A percentile compares a stretch with the other conserved stretches of the same genome.
phyloP scores from a whole-genome alignment of 352 stramenopile species.

The Phytophthora foliorum region DNA sequence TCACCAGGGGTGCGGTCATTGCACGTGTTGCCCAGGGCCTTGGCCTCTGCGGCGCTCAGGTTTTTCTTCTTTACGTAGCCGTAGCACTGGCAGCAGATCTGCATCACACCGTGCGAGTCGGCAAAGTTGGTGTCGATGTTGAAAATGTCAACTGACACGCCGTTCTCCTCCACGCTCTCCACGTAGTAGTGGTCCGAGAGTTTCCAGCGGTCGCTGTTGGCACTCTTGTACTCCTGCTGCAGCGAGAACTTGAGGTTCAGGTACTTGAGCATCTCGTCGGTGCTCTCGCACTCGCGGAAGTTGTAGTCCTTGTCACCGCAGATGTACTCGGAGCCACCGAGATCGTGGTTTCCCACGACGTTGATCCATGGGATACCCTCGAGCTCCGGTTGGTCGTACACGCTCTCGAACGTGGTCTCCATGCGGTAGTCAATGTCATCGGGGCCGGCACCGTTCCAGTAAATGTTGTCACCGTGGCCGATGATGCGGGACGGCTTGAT shows the following conservation, averaged over 20 bases:
- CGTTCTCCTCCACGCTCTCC: slow-evolving; percentile 78
- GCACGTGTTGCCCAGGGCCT: slow-evolving; percentile 72
- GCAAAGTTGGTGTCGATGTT: slow-evolving; percentile 91
- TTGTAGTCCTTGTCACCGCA: slow-evolving; percentile 91
- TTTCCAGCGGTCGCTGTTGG: slow-evolving; percentile 82
- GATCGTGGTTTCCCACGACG: slow-evolving; percentile 90
- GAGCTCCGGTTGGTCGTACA: slow-evolving; percentile 85
- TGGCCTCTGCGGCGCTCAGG: slow-evolving; percentile 54
- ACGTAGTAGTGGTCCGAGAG: slow-evolving; percentile 90
- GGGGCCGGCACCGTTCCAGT: slow-evolving; percentile 87
- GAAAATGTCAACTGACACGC: slow-evolving; percentile 90
- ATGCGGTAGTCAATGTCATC: slow-evolving; percentile 86
- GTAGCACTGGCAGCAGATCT: slow-evolving; percentile 92
- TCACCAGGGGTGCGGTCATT: slow-evolving; percentile 73
- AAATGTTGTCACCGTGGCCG: slow-evolving; percentile 89
- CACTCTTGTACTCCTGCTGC: slow-evolving; percentile 85
- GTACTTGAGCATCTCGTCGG: slow-evolving; percentile 82
- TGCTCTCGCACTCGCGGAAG: slow-evolving; percentile 81
- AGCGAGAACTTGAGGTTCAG: slow-evolving; percentile 86
- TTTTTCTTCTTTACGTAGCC: slow-evolving; percentile 81
- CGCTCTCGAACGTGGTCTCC: slow-evolving; percentile 87
- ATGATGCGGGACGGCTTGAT: slow-evolving; percentile 81
- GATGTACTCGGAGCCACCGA: slow-evolving; percentile 86
- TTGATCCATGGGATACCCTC: slow-evolving; percentile 88
- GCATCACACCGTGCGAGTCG: slow-evolving; percentile 85